Conservation (phyloP, 371 early-diverging fungal species). For the Batrachochytrium dendrobatidis region DNA sequence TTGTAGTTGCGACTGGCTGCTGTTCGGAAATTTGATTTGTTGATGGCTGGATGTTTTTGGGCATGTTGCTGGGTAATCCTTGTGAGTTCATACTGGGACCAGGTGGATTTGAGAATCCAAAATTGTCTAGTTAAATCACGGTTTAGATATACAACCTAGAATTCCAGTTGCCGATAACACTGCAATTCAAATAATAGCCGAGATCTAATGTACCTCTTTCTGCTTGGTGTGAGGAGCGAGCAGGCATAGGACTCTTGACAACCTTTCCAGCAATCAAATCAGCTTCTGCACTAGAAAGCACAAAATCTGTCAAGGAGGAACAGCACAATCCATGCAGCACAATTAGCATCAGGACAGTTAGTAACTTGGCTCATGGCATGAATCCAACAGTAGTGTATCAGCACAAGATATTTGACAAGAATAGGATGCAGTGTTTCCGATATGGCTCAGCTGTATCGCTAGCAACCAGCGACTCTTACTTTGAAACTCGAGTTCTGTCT, state of each 20-base stretch:
- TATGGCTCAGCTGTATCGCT: too few relatives aligned
- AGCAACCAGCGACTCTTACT: background rate
- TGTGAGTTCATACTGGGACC: too few relatives aligned
- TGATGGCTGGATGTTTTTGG: conserved; percentile 3
- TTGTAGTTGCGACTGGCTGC: conserved; percentile 4
- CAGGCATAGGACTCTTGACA: conserved; percentile 2
- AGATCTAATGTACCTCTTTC: too few relatives aligned
- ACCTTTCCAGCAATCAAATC: conserved; percentile 17
- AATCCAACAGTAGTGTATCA: too few relatives aligned
- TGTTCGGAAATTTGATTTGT: conserved; percentile 4
- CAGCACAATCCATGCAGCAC: too few relatives aligned
- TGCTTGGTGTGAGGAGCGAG: too few relatives aligned
- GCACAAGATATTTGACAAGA: too few relatives aligned
- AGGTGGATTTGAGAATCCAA: conserved; percentile 8
- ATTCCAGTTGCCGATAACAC: background rate
- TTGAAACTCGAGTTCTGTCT: conserved; percentile 9
- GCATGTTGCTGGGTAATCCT: conserved; percentile 8
- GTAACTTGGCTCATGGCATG: too few relatives aligned
- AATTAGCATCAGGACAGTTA: too few relatives aligned
- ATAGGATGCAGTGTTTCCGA: too few relatives aligned
- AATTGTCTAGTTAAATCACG: background rate
- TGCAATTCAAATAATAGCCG: too few relatives aligned
- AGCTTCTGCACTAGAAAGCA: conserved; percentile 30
- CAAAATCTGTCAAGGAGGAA: conserved; percentile 25
- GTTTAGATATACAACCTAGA: background rate